Evolutionary conservation across 805 yeast species (phyloP).

Genomic region (Teunomyces stri): DNA sequence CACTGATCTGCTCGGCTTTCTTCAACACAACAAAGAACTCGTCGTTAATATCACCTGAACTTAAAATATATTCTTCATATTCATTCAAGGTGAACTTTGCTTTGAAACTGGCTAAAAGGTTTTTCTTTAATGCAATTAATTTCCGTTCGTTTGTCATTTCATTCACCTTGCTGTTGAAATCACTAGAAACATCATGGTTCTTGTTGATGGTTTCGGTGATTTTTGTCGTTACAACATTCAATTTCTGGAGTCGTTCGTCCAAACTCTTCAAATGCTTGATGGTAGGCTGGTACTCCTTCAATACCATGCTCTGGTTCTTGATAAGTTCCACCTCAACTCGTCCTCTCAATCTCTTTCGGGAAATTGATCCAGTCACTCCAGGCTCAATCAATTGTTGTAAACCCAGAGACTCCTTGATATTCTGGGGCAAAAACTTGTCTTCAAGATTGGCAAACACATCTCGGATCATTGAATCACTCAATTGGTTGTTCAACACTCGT

Average conservation of each 20-base stretch:
- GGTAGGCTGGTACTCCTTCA: constrained; percentile 34
- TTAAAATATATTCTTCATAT: constrained; percentile 63
- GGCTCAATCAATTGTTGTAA: constrained; percentile 43
- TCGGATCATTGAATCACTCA: constrained; percentile 32
- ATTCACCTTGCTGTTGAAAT: constrained; percentile 23
- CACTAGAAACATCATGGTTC: constrained; percentile 19
- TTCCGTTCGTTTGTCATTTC: constrained; percentile 29
- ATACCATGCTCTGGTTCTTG: constrained; percentile 43
- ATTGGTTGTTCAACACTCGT: constrained; percentile 46
- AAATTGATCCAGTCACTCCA: constrained; percentile 53
- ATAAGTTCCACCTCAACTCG: constrained; percentile 60
- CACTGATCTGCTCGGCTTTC: constrained; percentile 63
- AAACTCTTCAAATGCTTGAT: constrained; percentile 24
- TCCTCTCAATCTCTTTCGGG: constrained; percentile 59
- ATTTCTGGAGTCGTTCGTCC: constrained; percentile 15
- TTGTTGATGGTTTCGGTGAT: constrained; percentile 39
- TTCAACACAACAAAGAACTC: constrained; percentile 60
- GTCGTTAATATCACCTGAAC: constrained; percentile 43
- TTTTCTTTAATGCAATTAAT: constrained; percentile 46
- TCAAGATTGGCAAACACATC: constrained; percentile 34
- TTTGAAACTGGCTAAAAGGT: constrained; percentile 52
- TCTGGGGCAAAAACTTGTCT: constrained; percentile 25
- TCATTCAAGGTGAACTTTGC: constrained; percentile 66
- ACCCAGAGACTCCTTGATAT: constrained; percentile 7
- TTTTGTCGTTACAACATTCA: constrained; percentile 25